Evolutionary conservation across 2,329 filamentous ascomycete species (phyloP), one percentile per base, ranked within the genome.

Genomic region (Didymella lethalis): DNA sequence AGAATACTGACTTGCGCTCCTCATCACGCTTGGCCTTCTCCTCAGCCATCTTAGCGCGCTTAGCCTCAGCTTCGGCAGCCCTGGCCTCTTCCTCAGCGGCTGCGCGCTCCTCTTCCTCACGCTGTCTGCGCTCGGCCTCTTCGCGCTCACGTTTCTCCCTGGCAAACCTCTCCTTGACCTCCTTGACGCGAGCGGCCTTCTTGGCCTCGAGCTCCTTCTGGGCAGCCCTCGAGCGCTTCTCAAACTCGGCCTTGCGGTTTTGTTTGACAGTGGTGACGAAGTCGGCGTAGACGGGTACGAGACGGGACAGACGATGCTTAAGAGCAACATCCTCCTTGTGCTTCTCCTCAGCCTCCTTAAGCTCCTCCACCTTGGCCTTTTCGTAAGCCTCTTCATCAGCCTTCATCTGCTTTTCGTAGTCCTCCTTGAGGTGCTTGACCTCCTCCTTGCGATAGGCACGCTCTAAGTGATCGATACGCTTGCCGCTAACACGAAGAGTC

Each of bases 401-500:
- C 74, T 93, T 86, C 75, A 89, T 88, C 81, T 99, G 95, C 69
- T 83, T 84, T 64, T 91, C 90, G 74, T 96, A 97, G 74, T 99
- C 95, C 49, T 89, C 88, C 57, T 88, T 83, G 59, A 98, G 83
- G 80, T 97, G 94, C 86, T 97, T 97, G 73, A 90, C 82, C 80
- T 99, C 95, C 81, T 98, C 95, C 78, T 94, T 92, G 72, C 95
- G 90, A 86, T 96, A 96, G 36, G 95, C 95, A 82, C 95, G 91
- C 83, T 99, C 95, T 70, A 99, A 83, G 80, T 99, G 94, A 75
- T 99, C 95, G 71, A 97, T 91, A 65, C 95, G 90, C 87, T 97
- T 98, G 77, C 90, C 92, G 61, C 93, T 96, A 70, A 96, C 88
- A 71, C 93, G 90, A 52, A 98, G 87, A 76, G 91, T 92, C 80